Conservation (phyloP, 208 protist genomes). For the Jaenimonas drosophilae region DNA sequence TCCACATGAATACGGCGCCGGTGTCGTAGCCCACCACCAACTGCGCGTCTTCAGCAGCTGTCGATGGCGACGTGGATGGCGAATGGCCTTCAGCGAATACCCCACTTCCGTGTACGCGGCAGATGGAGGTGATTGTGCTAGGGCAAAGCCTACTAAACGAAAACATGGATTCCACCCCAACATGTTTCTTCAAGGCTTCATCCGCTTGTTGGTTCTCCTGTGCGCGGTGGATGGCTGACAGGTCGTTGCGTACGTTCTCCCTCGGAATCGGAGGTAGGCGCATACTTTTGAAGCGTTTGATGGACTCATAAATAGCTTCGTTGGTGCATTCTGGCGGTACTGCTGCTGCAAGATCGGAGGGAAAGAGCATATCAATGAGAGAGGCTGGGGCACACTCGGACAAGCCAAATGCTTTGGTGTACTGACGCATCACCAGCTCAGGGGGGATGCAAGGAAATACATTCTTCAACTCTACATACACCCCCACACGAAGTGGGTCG, state of each 20-base stretch:
- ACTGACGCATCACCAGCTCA: constrained; percentile 27
- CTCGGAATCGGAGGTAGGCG: constrained; percentile 9
- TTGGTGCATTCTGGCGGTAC: constrained; percentile 1
- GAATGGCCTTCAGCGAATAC: too few species aligned
- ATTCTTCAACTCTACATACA: neutral
- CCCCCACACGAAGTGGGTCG: neutral
- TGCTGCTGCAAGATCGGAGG: constrained; percentile 1
- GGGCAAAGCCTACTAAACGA: neutral
- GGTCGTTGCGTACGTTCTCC: constrained; percentile 9
- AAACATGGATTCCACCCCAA: constrained; percentile 1
- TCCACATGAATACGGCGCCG: constrained; percentile 17
- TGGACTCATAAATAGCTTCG: constrained; percentile 3
- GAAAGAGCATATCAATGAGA: constrained; percentile 12
- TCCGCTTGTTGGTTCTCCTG: neutral
- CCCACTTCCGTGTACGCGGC: neutral
- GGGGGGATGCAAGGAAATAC: constrained; percentile 23
- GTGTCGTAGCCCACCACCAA: constrained; percentile 19
- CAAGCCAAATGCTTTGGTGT: constrained; percentile 18
- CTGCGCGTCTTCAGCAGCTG: constrained; percentile 8
- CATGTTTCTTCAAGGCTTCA: neutral
- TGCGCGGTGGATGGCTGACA: too few species aligned
- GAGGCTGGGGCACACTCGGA: constrained; percentile 7
- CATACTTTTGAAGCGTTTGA: neutral
- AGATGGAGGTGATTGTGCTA: neutral
- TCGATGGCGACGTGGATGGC: neutral